Evolutionary conservation across 345 rosid species (phyloP), one percentile per base, ranked within the genome.

Genomic region (Acer campestre): DNA sequence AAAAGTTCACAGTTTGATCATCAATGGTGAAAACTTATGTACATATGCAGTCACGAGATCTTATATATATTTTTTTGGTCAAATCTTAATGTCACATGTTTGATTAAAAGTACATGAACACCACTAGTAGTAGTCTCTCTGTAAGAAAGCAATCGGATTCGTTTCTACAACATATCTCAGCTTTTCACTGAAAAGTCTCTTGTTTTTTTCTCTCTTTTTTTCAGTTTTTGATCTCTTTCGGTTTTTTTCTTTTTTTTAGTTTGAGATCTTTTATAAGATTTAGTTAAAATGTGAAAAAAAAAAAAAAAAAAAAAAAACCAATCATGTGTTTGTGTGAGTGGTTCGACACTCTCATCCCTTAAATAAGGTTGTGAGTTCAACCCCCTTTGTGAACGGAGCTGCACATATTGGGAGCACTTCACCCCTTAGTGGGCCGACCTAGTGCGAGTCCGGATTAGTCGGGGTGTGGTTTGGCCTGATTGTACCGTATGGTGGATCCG

Each of bases 31-130:
- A 66, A 14, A 17, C 46, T 8, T 23, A 14, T 20, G 6, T 35
- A 35, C 38, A 6, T 67, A 12, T 68, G 23, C 73, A 74, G 80
- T 76, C 80, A 71, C 80, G 77, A 61, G 83, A 72, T 48, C 29
- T 55, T 13, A 56, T n/a, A 56, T 5, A 56, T n/a, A n/a, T 5
- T 3, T 11, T 12, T 25, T 80, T 35, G 71, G 44, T 23, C 17
- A 6, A 35, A 70, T 35, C 38, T 59, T 79, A 29, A 66, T 23
- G 2, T 79, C 75, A 70, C 79, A 68, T 70, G 76, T 31, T 64
- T 53, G 68, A 63, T 49, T 49, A 49, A 49, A 49, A 13, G 1
- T 2, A 49, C 55, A 13, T 13, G 55, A 14, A 18, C 4, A 13
- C 6, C 16, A 42, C 9, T 4, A 77, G 38, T 35, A 29, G 38